Evolutionary conservation across 2,329 filamentous ascomycete species (phyloP), one percentile per base, ranked within the genome.

Genomic region (Onygenales sp.): DNA sequence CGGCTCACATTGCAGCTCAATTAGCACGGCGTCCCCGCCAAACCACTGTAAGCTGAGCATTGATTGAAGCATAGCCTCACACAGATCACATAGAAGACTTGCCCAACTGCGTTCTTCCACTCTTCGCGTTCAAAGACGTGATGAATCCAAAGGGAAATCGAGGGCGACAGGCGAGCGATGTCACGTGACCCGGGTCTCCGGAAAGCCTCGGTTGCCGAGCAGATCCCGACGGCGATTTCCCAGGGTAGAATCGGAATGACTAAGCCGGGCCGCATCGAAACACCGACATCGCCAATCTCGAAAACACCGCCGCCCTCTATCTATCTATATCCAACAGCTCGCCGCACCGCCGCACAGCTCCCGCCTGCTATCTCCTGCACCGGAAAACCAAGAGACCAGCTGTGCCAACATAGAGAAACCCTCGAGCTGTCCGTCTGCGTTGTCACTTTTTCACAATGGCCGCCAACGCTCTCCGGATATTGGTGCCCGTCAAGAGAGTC

Each of bases 401-500:
- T 32, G 32, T 39, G 11, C 10, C 10, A 32, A 13, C 31, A 9
- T 17, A 41, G 38, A 7, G 39, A 8, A 42, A 1, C 17, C 27
- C 32, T 38, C 14, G 14, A 42, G n/a, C 44, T 45, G 13, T 32
- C 43, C 21, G n/a, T 36, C 17, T 38, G 2, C 33, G 14, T 44
- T 42, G 32, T 36, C 42, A 21, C 4, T 41, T 33, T 44, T 14
- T 55, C 49, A 72, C 43, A 61, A 76, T 77, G 74, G 67, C 46
- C 31, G 36, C 73, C 46, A 73, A 68, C 52, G 68, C 69, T 52
- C 73, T 89, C 63, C 78, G 86, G 69, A 90, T 91, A 71, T 78
- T 91, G 58, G 86, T 91, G 3, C 87, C 87, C 71, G 76, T 91
- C 47, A 91, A 91, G 77, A 77, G 87, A 82, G 87, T 91, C 50